Conservation (phyloP, 1,284 basidiomycete species). For the Laetiporus sulphureus region DNA sequence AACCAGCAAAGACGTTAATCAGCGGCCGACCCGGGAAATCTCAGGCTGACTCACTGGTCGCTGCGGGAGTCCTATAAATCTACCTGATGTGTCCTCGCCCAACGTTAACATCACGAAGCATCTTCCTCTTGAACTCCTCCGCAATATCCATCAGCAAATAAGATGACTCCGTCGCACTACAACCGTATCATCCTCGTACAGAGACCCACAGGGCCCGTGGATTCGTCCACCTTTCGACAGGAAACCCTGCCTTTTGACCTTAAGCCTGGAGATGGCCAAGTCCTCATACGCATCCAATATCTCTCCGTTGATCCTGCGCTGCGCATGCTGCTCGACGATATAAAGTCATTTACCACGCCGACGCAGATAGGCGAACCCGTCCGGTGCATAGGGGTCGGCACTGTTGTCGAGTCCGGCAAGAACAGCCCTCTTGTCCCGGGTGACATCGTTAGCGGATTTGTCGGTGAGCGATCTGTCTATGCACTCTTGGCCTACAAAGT, state of each 20-base stretch:
- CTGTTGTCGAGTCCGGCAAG: constrained; percentile 53
- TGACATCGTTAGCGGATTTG: constrained; percentile 54
- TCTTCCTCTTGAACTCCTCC: no score
- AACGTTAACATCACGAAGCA: no score
- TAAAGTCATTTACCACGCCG: constrained; percentile 57
- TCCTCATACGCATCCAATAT: constrained; percentile 69
- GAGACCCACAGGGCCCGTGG: constrained; percentile 61
- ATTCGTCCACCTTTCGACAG: constrained; percentile 63
- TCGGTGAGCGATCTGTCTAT: constrained; percentile 34
- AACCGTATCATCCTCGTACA: constrained; percentile 69
- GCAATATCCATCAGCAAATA: background rate
- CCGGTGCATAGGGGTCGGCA: constrained; percentile 67
- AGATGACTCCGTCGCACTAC: constrained; percentile 29
- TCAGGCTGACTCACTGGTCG: no score
- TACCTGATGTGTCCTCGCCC: no score
- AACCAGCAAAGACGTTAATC: no score
- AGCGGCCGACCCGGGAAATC: no score
- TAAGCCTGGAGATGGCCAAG: constrained; percentile 49
- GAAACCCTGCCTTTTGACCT: constrained; percentile 49
- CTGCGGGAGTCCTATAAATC: no score
- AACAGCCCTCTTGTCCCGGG: constrained; percentile 51
- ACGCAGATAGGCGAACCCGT: constrained; percentile 82
- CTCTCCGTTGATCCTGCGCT: constrained; percentile 81
- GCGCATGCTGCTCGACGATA: constrained; percentile 75
- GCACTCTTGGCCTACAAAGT: background rate